phyloP scores from a whole-genome alignment of 2,329 filamentous ascomycete species.

The Scytalidium lignicola region DNA sequence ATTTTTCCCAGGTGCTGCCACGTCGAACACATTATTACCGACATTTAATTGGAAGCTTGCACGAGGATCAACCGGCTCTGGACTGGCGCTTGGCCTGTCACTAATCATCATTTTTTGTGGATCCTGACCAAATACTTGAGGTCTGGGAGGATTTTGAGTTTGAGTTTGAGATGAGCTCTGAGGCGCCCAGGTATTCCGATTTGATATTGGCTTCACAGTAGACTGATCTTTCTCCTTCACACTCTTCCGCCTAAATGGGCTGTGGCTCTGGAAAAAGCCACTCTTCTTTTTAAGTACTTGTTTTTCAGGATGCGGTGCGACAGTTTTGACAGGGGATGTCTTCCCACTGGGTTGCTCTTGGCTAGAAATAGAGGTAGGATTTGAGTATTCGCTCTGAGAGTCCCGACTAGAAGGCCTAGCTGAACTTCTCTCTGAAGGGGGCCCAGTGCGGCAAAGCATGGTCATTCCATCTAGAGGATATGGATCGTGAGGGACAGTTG shows the following conservation, averaged over 20 bases:
- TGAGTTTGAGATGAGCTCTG: not conserved
- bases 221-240: slow-evolving; percentile 66
- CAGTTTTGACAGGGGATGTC: slow-evolving; percentile 65
- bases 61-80: slow-evolving; percentile 84
- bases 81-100: slow-evolving; percentile 55
- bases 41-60: slow-evolving; percentile 91
- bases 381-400: slow-evolving; percentile 86
- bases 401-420: slow-evolving; percentile 78
- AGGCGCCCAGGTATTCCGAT: slow-evolving; percentile 26
- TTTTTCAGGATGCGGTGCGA: slow-evolving; percentile 51
- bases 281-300: slow-evolving; percentile 63
- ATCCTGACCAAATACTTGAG: slow-evolving; percentile 35
- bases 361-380: slow-evolving; percentile 83
- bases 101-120: slow-evolving; percentile 29
- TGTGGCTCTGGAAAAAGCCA: slow-evolving; percentile 91
- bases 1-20: slow-evolving; percentile 69
- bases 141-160: slow-evolving; percentile 23
- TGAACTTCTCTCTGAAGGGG: slow-evolving; percentile 65
- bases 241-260: slow-evolving; percentile 89
- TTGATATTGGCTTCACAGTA: slow-evolving; percentile 27
- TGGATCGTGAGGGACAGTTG: slow-evolving; percentile 79
- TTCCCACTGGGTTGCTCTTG: slow-evolving; percentile 72
- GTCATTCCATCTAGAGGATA: slow-evolving; percentile 97
- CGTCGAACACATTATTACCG: slow-evolving; percentile 93
- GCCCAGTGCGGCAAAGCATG: slow-evolving; percentile 81